phyloP scores from a whole-genome alignment of 257 asterid species.

The Nicotiana otophora region DNA sequence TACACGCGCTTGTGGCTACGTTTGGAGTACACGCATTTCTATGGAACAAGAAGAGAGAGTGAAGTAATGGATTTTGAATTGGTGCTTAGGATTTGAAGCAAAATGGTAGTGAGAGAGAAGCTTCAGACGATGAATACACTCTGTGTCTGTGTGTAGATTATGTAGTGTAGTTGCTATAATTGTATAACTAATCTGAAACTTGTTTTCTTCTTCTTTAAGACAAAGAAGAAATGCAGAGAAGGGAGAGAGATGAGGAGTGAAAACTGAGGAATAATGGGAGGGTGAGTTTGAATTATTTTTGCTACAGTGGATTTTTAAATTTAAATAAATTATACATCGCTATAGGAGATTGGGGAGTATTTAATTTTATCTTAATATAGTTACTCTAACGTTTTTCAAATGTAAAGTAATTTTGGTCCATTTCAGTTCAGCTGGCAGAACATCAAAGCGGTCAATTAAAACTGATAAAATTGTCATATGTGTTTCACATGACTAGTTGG shows the following conservation, averaged over 20 bases:
- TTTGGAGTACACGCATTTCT: not conserved
- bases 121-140: not conserved
- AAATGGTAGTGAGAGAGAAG: constrained; percentile 4
- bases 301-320: constrained; percentile 12
- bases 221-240: constrained; percentile 42
- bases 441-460: not conserved
- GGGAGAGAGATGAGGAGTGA: constrained; percentile 23
- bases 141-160: not conserved
- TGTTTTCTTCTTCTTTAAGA: constrained; percentile 53
- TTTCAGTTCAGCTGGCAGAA: not conserved
- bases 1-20: not conserved
- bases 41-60: constrained; percentile 25
- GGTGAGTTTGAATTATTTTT: constrained; percentile 12
- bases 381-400: not conserved
- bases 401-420: not conserved
- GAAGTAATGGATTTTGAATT: constrained; percentile 18
- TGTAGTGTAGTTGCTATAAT: not conserved
- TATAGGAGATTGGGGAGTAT: no score
- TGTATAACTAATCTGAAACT: constrained; percentile 15
- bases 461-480: not conserved
- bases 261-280: constrained; percentile 19
- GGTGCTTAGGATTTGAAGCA: constrained; percentile 16
- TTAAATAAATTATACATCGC: not conserved
- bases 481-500: not conserved
- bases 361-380: not conserved